phyloP scores from a whole-genome alignment of 495 filamentous ascomycete species.

The Podospora australis region DNA sequence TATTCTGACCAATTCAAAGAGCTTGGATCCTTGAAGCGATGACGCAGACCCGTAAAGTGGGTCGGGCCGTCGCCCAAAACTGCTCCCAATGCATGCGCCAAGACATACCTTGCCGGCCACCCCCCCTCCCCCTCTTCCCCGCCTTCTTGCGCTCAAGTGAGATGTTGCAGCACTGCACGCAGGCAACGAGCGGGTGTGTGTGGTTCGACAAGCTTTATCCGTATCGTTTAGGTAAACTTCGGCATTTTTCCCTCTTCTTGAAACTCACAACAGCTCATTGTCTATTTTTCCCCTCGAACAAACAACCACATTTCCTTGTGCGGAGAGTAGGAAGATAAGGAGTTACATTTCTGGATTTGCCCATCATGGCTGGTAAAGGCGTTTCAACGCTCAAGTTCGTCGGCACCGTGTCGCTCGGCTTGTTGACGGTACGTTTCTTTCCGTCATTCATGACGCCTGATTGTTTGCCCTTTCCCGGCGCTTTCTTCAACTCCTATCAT shows the following conservation, averaged over 20 bases:
- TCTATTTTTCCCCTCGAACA: no score
- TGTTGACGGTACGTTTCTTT: slow-evolving; percentile 65
- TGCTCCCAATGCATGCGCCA: neutral
- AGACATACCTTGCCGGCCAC: neutral
- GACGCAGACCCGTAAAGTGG: neutral
- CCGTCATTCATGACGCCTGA: neutral
- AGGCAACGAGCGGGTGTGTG: neutral
- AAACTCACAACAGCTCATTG: neutral
- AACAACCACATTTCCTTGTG: no score
- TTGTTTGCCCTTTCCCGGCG: neutral
- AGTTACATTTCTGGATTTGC: no score
- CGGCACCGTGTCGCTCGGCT: slow-evolving; percentile 77
- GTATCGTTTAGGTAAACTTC: neutral
- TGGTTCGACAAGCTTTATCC: slow-evolving; percentile 5
- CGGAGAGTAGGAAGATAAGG: no score
- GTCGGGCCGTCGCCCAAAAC: neutral
- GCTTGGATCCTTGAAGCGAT: no score
- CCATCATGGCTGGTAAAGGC: slow-evolving; percentile 59
- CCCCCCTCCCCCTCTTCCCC: neutral
- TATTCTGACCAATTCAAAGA: no score
- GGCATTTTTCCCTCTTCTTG: neutral
- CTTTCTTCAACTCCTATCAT: neutral
- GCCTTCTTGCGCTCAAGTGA: neutral
- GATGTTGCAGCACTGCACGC: neutral
- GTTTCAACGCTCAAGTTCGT: slow-evolving; percentile 81